Base-by-base conservation (phyloP, 345 rosid species). In the Kandelia obovata region DNA sequence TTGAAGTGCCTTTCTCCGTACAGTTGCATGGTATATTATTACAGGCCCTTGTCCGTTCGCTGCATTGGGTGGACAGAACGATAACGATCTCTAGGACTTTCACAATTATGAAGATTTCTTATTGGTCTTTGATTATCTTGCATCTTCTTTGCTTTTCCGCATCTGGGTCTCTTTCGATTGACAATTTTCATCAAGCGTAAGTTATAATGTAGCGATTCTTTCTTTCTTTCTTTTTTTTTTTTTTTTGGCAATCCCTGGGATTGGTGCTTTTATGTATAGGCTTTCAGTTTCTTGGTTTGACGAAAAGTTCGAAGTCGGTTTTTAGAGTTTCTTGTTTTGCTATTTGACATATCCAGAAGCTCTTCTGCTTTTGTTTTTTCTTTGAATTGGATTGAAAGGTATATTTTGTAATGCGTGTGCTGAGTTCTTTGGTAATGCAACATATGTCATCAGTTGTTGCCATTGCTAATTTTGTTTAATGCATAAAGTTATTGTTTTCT, bases 151-250 rank as follows among this genome's bases (percentile, higher is more conserved):
- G 78, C 55, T 62, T 87, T 72, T 74, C 83, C 68, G 77, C 80
- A 58, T 79, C 84, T 65, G 83, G 83, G 67, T 86, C 89, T 64
- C 67, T 82, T 72, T 71, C 92, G 35, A 80, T 86, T 62, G 91
- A 86, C 53, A 71, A 78, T 69, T 79, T 87, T 74, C 90, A 80
- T 75, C 96, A 83, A 65, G 88, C 99, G 97, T 92, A 83, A 87
- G 96, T 87, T 58, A 49, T 61, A 9, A 35, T 35, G 3, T 43
- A 9, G 32, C 53, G 20, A 20, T 59, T 10, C 43, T 7, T 7
- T 34, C 37, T 34, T 0, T 7, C 6, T 34, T 7, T 6, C 6
- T 34, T 1, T 6, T 13, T 9, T 65, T n/a, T 21, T 66, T 53
- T 6, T 69, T 20, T 65, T 61, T 23, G 10, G 21, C 21, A 28